Percentiles rank a stretch among this genome's conserved stretches.
Conservation (phyloP, 148 eudicot genomes). For the Euryodendron excelsum region DNA sequence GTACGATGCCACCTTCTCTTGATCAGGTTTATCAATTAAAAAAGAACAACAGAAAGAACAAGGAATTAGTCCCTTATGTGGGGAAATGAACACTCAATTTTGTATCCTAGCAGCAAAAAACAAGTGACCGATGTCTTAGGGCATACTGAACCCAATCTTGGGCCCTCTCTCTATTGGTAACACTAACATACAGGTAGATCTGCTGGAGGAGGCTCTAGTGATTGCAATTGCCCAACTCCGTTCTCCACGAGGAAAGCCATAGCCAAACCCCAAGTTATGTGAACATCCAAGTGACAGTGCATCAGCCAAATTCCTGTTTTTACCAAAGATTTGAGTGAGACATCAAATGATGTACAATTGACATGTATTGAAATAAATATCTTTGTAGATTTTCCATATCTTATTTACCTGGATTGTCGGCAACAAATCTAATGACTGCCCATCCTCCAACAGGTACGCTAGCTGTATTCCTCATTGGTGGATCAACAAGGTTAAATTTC, state of each 20-base stretch:
- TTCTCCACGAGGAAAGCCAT: constrained; percentile 73
- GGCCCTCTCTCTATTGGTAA: not conserved
- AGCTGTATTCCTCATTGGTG: constrained; percentile 70
- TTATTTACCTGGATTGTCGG: constrained; percentile 71
- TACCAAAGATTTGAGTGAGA: not conserved
- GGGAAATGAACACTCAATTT: constrained; percentile 5
- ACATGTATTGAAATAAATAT: not conserved
- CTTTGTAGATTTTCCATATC: not conserved
- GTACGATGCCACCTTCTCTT: not conserved
- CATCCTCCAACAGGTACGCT: constrained; percentile 75
- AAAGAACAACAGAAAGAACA: too few species aligned
- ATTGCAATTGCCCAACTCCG: constrained; percentile 56
- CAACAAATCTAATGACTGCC: constrained; percentile 70
- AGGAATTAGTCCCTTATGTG: constrained; percentile 25
- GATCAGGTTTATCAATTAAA: constrained; percentile 7
- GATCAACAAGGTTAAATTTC: constrained; percentile 71
- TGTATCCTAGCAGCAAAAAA: not conserved
- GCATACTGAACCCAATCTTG: not conserved
- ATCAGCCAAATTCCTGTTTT: constrained; percentile 68
- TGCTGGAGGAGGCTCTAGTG: constrained; percentile 49
- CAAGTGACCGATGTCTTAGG: not conserved
- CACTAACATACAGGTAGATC: constrained; percentile 67
- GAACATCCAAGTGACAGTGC: constrained; percentile 87
- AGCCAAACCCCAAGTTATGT: constrained; percentile 73
- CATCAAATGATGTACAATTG: not conserved